These are phyloP conservation scores for Phytophthora tubulina DNA, from an alignment of 352 stramenopile species.

Conservation along the genomic window DNA sequence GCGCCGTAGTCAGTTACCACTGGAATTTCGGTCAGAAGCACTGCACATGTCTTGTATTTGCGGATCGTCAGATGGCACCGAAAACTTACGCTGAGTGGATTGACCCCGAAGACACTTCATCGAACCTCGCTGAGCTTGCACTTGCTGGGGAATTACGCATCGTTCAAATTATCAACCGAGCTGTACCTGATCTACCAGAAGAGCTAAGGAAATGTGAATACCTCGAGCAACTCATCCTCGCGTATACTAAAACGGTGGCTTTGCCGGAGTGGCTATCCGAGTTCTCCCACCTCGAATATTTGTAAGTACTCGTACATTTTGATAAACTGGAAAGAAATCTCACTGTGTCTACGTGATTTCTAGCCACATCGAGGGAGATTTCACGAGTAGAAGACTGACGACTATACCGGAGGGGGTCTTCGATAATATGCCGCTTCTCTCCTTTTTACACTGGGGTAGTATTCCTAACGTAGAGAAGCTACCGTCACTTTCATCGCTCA, in stretches of 20 bases:
- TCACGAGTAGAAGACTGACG: constrained; percentile 33
- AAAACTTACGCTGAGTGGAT: constrained; percentile 52
- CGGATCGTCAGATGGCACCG: constrained; percentile 42
- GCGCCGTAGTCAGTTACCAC: constrained; percentile 51
- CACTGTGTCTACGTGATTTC: neutral
- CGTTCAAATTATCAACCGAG: constrained; percentile 62
- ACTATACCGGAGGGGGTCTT: constrained; percentile 38
- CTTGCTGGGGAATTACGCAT: constrained; percentile 49
- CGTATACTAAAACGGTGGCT: constrained; percentile 46
- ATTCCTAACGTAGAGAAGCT: constrained; percentile 37
- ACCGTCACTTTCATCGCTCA: constrained; percentile 44
- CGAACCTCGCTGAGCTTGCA: constrained; percentile 42
- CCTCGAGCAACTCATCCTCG: constrained; percentile 49
- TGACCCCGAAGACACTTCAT: constrained; percentile 44
- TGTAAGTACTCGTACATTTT: constrained; percentile 35
- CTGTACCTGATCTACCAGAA: constrained; percentile 44
- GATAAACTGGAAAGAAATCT: neutral
- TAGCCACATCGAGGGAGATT: constrained; percentile 48
- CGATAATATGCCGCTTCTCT: constrained; percentile 44
- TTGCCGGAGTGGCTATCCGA: constrained; percentile 44
- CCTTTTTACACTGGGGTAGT: constrained; percentile 44
- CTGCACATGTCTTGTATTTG: constrained; percentile 53
- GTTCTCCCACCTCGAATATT: constrained; percentile 45
- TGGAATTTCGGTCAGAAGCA: constrained; percentile 49
- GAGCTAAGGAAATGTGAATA: constrained; percentile 42